A percentile compares a stretch with the other conserved stretches of the same genome.
Conservation (phyloP, 106 monocot species). For the Acorus gramineus region DNA sequence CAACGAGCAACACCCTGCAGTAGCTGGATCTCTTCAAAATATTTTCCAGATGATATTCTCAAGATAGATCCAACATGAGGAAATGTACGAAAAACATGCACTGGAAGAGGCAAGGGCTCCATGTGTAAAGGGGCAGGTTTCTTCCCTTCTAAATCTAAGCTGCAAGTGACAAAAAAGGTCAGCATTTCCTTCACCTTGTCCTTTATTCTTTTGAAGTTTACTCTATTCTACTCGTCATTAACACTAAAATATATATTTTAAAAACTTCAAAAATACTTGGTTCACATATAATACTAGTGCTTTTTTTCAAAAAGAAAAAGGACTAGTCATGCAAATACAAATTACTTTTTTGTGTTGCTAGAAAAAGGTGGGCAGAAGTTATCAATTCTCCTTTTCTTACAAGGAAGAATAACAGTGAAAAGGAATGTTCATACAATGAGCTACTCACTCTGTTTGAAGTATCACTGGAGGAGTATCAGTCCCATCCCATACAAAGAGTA, state of each 20-base stretch:
- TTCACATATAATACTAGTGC: too few relatives aligned
- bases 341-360: too few relatives aligned
- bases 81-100: conserved; percentile 31
- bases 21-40: conserved; percentile 22
- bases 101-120: conserved; percentile 33
- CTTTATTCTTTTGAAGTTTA: too few relatives aligned
- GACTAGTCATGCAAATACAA: too few relatives aligned
- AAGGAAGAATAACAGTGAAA: too few relatives aligned
- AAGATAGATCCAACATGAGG: conserved; percentile 56
- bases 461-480: conserved; percentile 49
- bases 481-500: conserved; percentile 46
- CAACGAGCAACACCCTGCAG: conserved; percentile 26
- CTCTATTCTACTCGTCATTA: too few relatives aligned
- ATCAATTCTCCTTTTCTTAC: too few relatives aligned
- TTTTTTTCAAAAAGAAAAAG: too few relatives aligned
- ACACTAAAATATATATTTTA: too few relatives aligned
- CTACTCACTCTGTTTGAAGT: conserved; percentile 20
- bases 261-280: too few relatives aligned
- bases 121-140: conserved; percentile 25
- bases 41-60: conserved; percentile 21
- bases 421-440: too few relatives aligned
- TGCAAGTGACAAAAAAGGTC: conserved; percentile 9
- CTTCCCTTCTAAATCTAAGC: conserved; percentile 33
- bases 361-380: too few relatives aligned
- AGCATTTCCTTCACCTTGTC: conserved; percentile 1